These are phyloP conservation scores for Hemisphaericaspora nanyangensis DNA, from an alignment of 805 yeast species.

Conservation along the genomic window DNA sequence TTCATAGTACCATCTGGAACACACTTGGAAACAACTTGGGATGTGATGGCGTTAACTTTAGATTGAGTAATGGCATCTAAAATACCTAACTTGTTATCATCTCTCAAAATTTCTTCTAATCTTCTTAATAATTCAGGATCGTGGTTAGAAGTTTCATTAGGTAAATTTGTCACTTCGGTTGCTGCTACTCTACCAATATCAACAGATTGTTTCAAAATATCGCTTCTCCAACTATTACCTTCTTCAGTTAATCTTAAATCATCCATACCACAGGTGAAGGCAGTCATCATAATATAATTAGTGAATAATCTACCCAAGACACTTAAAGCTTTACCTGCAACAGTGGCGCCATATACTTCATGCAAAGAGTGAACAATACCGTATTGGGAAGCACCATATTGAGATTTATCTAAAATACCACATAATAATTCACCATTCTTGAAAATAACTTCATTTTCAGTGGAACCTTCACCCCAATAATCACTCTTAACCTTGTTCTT, in stretches of 20 bases:
- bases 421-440: conserved; percentile 80
- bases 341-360: conserved; percentile 88
- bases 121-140: conserved; percentile 82
- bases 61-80: conserved; percentile 94
- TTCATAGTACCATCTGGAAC: conserved; percentile 97
- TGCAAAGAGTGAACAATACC: conserved; percentile 96
- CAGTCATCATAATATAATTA: conserved; percentile 84
- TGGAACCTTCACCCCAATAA: conserved; percentile 86
- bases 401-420: conserved; percentile 96
- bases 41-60: conserved; percentile 85
- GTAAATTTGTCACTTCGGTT: conserved; percentile 86
- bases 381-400: conserved; percentile 95
- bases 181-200: conserved; percentile 92
- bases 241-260: conserved; percentile 88
- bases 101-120: conserved; percentile 91
- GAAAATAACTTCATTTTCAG: conserved; percentile 84
- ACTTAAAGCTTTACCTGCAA: conserved; percentile 85
- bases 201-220: conserved; percentile 69
- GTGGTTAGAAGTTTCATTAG: conserved; percentile 35
- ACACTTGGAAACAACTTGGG: conserved; percentile 91
- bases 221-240: conserved; percentile 87
- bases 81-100: conserved; percentile 86
- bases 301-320: conserved; percentile 96
- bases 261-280: conserved; percentile 99
- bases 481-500: conserved; percentile 89